These are phyloP conservation scores for Pyrenochaeta sp. DNA, from an alignment of 2,329 filamentous ascomycete genomes.

Conservation along the genomic window DNA sequence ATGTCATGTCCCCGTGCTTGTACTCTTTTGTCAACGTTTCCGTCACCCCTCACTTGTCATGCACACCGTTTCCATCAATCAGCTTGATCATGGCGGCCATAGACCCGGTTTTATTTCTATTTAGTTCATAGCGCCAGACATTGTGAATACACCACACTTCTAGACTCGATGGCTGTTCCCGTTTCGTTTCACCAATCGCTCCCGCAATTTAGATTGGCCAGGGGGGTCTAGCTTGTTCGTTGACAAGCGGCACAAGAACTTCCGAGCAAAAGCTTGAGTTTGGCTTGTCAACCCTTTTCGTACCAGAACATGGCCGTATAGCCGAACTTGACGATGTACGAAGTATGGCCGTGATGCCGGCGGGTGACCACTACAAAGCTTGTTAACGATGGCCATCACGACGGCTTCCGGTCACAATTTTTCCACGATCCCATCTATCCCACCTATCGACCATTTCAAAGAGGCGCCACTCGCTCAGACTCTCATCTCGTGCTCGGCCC, in stretches of 20 bases:
- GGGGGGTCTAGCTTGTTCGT: slow-evolving; percentile 11
- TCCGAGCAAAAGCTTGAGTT: slow-evolving; percentile 16
- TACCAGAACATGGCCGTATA: too few species aligned
- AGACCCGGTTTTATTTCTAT: background rate
- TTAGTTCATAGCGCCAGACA: slow-evolving; percentile 5
- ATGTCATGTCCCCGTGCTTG: slow-evolving; percentile 2
- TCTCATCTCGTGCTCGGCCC: slow-evolving; percentile 23
- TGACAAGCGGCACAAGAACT: slow-evolving; percentile 13
- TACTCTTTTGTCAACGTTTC: slow-evolving; percentile 8
- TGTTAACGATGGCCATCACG: background rate
- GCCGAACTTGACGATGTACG: too few species aligned
- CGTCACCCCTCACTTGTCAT: background rate
- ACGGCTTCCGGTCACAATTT: slow-evolving; percentile 5
- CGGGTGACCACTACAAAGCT: too few species aligned
- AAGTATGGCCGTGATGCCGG: too few species aligned
- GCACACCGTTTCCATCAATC: slow-evolving; percentile 29
- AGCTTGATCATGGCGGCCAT: background rate
- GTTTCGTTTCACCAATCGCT: slow-evolving; percentile 28
- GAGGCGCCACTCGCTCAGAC: slow-evolving; percentile 16
- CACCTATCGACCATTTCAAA: slow-evolving; percentile 1
- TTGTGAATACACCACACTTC: slow-evolving; percentile 12
- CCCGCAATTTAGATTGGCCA: slow-evolving; percentile 18
- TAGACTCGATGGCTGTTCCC: slow-evolving; percentile 9
- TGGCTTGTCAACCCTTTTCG: too few species aligned
- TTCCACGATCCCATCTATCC: slow-evolving; percentile 4